These are phyloP conservation scores for Fusarium humuli DNA, from an alignment of 2,329 filamentous ascomycete genomes.

Conservation along the genomic window DNA sequence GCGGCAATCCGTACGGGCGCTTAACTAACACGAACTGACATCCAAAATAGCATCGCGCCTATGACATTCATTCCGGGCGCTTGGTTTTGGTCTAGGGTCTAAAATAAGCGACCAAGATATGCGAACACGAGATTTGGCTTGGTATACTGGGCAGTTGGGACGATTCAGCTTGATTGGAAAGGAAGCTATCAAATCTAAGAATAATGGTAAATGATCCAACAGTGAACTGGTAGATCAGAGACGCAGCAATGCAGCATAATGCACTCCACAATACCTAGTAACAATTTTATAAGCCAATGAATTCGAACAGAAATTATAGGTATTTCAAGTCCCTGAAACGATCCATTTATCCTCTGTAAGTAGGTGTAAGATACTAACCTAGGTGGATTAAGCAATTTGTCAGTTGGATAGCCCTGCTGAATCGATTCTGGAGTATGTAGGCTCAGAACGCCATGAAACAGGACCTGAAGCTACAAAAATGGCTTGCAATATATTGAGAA, in stretches of 20 bases:
- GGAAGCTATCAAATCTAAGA: too few species aligned
- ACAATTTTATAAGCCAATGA: neutral
- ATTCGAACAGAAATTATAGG: fast-evolving
- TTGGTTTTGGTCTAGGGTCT: neutral
- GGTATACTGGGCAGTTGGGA: neutral
- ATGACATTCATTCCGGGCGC: too few species aligned
- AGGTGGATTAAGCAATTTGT: neutral
- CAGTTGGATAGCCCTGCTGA: neutral
- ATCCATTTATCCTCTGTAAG: neutral
- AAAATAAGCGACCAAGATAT: conserved; percentile 22
- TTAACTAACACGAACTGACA: too few species aligned
- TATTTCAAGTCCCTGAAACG: too few species aligned
- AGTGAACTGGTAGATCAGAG: neutral
- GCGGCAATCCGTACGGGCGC: too few species aligned
- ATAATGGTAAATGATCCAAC: too few species aligned
- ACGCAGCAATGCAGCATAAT: neutral
- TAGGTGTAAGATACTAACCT: neutral
- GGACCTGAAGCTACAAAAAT: fast-evolving
- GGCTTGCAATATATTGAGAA: neutral
- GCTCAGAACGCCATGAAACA: neutral
- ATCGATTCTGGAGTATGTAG: neutral
- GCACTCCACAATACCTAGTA: neutral
- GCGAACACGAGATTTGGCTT: conserved; percentile 7
- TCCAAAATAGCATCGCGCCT: too few species aligned
- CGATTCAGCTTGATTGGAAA: neutral